A percentile compares a stretch with the other conserved stretches of the same genome.
Evolutionary conservation across 169 alveolate species (phyloP).

Genomic region (Cryptosporidium bovis): DNA sequence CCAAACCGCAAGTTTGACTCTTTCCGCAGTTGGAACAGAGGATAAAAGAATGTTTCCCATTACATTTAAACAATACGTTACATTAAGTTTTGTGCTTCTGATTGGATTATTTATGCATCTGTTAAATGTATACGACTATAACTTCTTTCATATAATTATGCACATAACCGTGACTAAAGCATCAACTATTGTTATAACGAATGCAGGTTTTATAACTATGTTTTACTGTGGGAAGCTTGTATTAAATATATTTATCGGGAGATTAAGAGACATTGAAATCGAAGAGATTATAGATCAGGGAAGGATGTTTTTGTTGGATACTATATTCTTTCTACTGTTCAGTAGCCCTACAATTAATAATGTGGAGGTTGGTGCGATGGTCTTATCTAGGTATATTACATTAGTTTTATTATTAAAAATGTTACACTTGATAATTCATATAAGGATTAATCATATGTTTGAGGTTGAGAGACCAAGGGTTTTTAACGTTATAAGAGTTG

Average conservation of each 20-base stretch:
- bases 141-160: slow-evolving; percentile 47
- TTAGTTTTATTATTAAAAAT: slow-evolving; percentile 83
- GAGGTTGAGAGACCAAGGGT: slow-evolving; percentile 85
- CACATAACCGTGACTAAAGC: slow-evolving; percentile 59
- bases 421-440: slow-evolving; percentile 83
- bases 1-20: too few relatives aligned
- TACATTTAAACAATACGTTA: slow-evolving; percentile 39
- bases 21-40: not conserved
- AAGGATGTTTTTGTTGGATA: slow-evolving; percentile 86
- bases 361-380: slow-evolving; percentile 82
- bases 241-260: slow-evolving; percentile 37
- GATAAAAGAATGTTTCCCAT: slow-evolving; percentile 23
- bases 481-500: slow-evolving; percentile 75
- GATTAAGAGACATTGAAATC: slow-evolving; percentile 16
- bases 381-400: slow-evolving; percentile 81
- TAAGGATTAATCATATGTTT: slow-evolving; percentile 83
- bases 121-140: slow-evolving; percentile 41
- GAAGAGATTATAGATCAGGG: slow-evolving; percentile 86
- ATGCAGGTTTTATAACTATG: slow-evolving; percentile 26
- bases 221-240: slow-evolving; percentile 11
- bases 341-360: slow-evolving; percentile 87
- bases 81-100: slow-evolving; percentile 16
- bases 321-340: slow-evolving; percentile 84
- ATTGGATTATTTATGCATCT: slow-evolving; percentile 32
- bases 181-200: slow-evolving; percentile 46